Percentiles rank a stretch among this genome's conserved stretches.
phyloP scores from a whole-genome alignment of 1,139 yeast genomes.

The Candida sanyaensis region DNA sequence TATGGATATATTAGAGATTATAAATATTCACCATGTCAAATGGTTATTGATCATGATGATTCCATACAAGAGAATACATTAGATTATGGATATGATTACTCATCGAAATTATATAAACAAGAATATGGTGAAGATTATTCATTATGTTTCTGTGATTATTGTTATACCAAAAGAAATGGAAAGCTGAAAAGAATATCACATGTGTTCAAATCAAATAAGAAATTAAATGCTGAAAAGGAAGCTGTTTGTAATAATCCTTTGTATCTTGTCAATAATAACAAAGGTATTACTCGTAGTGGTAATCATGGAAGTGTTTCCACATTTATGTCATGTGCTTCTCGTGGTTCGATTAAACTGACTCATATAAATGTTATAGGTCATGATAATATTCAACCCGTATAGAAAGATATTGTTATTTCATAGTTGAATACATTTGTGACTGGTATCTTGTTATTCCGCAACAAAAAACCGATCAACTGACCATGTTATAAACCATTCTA shows the following conservation, averaged over 20 bases:
- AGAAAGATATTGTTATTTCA: too few relatives aligned
- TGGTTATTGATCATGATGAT: conserved; percentile 19
- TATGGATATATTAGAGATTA: conserved; percentile 25
- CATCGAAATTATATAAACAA: conserved; percentile 15
- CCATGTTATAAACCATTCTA: too few relatives aligned
- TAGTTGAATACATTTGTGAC: too few relatives aligned
- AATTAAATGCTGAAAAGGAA: background rate
- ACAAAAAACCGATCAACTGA: too few relatives aligned
- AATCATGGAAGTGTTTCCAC: background rate
- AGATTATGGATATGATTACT: conserved; percentile 14
- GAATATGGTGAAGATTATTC: conserved; percentile 15
- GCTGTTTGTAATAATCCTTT: background rate
- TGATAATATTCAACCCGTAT: too few relatives aligned
- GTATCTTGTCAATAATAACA: background rate
- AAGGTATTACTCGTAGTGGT: background rate
- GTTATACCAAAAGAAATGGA: conserved; percentile 6
- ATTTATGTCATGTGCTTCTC: background rate
- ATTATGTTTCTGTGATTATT: conserved; percentile 19
- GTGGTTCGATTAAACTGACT: background rate
- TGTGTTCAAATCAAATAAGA: background rate
- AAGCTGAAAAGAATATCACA: background rate
- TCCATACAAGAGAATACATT: conserved; percentile 14
- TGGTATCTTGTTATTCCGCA: too few relatives aligned
- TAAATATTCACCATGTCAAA: conserved; percentile 9
- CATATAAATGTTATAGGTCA: too few relatives aligned